phyloP scores from a whole-genome alignment of 2,329 filamentous ascomycete species.

The Trichoderma cornu-damae region DNA sequence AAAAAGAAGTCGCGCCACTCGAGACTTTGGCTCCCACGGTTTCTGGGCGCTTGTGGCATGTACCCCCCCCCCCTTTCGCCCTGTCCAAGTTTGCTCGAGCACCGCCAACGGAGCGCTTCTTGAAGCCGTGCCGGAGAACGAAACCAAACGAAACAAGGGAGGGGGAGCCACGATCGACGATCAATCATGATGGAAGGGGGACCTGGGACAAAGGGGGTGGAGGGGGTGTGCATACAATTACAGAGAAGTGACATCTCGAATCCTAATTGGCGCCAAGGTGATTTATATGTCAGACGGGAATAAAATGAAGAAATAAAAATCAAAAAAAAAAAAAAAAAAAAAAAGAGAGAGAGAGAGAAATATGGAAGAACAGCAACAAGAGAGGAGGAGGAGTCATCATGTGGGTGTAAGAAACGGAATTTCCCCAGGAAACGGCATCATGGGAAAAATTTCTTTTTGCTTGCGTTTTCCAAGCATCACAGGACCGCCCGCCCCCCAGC shows the following conservation, averaged over 20 bases:
- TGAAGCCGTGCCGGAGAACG: conserved; percentile 14
- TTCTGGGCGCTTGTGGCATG: background rate
- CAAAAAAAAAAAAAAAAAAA: too few relatives aligned
- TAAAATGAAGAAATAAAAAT: background rate
- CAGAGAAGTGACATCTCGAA: background rate
- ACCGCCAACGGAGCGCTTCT: conserved; percentile 12
- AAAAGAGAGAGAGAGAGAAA: too few relatives aligned
- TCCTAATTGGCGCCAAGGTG: background rate
- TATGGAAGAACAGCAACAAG: too few relatives aligned
- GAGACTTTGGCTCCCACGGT: background rate
- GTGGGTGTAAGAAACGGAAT: too few relatives aligned
- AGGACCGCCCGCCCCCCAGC: too few relatives aligned
- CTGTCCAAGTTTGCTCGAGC: background rate
- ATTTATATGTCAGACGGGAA: background rate
- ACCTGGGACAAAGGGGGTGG: conserved; percentile 2
- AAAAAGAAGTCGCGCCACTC: conserved; percentile 1
- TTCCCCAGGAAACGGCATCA: too few relatives aligned
- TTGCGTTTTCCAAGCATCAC: too few relatives aligned
- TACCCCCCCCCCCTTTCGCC: background rate
- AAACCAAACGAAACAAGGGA: background rate
- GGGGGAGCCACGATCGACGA: conserved; percentile 14
- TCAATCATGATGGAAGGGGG: conserved; percentile 9
- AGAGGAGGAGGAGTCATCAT: too few relatives aligned
- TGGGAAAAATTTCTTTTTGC: too few relatives aligned
- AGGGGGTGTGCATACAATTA: conserved; percentile 1